Percentiles rank a stretch among this genome's conserved stretches.
Conservation (phyloP, 495 filamentous ascomycete species). For the Aspergillus sclerotioniger region DNA sequence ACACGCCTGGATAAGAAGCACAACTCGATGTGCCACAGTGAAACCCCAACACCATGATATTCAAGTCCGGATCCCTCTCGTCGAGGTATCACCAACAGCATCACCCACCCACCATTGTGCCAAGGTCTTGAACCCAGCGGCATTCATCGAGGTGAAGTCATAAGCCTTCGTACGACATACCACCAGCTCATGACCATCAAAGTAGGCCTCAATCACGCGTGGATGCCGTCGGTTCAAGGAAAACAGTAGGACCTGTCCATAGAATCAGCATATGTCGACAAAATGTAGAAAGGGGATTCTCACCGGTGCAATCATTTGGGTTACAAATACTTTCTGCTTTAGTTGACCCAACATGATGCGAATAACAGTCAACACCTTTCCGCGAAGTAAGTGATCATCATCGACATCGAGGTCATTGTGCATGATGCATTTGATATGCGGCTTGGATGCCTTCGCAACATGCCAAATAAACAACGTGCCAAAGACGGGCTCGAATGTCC, state of each 20-base stretch:
- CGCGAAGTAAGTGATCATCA: slow-evolving; percentile 10
- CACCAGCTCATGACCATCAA: slow-evolving; percentile 16
- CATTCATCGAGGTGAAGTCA: slow-evolving; percentile 13
- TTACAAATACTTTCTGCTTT: slow-evolving; percentile 10
- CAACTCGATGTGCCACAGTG: no score
- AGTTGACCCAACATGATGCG: slow-evolving; percentile 17
- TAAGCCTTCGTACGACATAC: slow-evolving; percentile 14
- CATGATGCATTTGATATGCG: slow-evolving; percentile 19
- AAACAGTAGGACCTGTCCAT: slow-evolving; percentile 11
- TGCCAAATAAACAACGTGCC: slow-evolving; percentile 4
- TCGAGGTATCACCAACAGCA: slow-evolving; percentile 5
- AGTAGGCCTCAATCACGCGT: slow-evolving; percentile 18
- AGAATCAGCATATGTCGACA: not conserved
- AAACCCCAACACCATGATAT: not conserved
- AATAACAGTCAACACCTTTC: slow-evolving; percentile 12
- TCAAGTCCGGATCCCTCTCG: not conserved
- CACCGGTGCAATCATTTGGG: slow-evolving; percentile 17
- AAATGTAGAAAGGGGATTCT: not conserved
- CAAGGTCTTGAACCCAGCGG: slow-evolving; percentile 17
- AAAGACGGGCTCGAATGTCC: slow-evolving; percentile 8
- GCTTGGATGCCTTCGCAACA: slow-evolving; percentile 3
- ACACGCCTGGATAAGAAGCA: no score
- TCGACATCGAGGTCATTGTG: slow-evolving; percentile 12
- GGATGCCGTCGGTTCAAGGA: slow-evolving; percentile 10
- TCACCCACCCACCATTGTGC: slow-evolving; percentile 14